Evolutionary conservation across 139 green algal genomes (phyloP).

Genomic region (Mesotaenium endlicherianum): DNA sequence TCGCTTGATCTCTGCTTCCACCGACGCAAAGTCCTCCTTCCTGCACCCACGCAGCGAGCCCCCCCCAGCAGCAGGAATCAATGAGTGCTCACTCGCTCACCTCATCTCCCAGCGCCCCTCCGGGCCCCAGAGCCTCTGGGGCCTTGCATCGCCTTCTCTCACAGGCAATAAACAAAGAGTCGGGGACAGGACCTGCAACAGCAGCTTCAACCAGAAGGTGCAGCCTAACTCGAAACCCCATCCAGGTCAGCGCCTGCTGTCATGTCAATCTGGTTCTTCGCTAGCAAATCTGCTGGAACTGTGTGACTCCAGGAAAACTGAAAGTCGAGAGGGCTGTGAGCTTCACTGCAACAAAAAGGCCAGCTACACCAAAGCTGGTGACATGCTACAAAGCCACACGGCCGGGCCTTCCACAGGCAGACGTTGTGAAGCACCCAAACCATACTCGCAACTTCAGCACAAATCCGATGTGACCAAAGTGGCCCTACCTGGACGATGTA

Average conservation of each 20-base stretch:
- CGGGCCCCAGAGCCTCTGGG: background rate
- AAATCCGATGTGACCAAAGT: background rate
- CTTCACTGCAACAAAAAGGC: background rate
- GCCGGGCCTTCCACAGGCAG: background rate
- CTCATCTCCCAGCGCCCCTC: background rate
- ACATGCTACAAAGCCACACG: background rate
- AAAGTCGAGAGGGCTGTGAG: background rate
- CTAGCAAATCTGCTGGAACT: background rate
- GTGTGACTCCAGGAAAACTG: background rate
- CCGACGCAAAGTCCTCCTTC: slow-evolving; percentile 65
- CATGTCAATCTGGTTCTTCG: too few species aligned
- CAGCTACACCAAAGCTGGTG: background rate
- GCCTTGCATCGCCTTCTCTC: too few species aligned
- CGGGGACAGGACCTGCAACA: too few species aligned
- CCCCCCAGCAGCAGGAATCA: background rate
- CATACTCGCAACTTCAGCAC: background rate
- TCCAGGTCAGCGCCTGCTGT: too few species aligned
- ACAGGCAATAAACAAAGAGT: too few species aligned
- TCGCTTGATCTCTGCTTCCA: slow-evolving; percentile 48
- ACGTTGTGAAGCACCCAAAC: background rate
- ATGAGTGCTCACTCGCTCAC: background rate
- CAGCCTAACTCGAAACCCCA: background rate
- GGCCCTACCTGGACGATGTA: slow-evolving; percentile 55
- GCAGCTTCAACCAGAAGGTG: background rate
- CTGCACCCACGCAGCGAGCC: slow-evolving; percentile 7